A percentile compares a stretch with the other conserved stretches of the same genome.
Evolutionary conservation across 139 green algal species (phyloP).

Genomic region (Chlamydomonas sp.): DNA sequence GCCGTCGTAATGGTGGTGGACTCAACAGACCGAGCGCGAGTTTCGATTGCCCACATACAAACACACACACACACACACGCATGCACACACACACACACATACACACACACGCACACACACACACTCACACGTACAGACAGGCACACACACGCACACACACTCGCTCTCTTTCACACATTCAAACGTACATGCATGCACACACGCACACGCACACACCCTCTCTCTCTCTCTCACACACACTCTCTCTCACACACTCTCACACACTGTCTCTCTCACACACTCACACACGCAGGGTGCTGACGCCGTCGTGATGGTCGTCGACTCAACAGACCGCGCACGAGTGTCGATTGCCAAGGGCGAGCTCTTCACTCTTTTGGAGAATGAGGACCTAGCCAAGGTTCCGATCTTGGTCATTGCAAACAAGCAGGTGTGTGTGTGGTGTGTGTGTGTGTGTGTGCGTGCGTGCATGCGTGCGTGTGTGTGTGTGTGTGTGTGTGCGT

Average conservation of each 20-base stretch:
- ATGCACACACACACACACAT: background rate
- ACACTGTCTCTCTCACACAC: background rate
- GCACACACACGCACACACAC: background rate
- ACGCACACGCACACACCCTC: background rate
- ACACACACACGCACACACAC: conserved; percentile 5
- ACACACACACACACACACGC: conserved; percentile 1
- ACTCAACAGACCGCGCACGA: conserved; percentile 78
- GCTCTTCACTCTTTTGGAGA: conserved; percentile 61
- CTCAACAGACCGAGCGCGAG: too few relatives aligned
- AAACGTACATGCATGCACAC: background rate
- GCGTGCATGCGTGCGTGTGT: background rate
- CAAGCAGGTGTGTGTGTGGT: conserved; percentile 59
- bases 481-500: background rate
- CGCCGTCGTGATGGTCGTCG: conserved; percentile 55
- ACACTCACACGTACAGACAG: background rate
- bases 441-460: background rate
- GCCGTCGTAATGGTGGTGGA: conserved; percentile 67
- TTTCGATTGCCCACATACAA: too few relatives aligned
- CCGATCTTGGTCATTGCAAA: conserved; percentile 81
- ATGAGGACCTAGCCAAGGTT: conserved; percentile 55
- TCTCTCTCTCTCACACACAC: background rate
- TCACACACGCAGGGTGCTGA: conserved; percentile 80
- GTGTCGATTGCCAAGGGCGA: conserved; percentile 71
- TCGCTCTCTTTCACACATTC: too few relatives aligned
- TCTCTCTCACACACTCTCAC: background rate